These are phyloP conservation scores for Salix purpurea DNA, from an alignment of 345 rosid species.

Conservation along the genomic window DNA sequence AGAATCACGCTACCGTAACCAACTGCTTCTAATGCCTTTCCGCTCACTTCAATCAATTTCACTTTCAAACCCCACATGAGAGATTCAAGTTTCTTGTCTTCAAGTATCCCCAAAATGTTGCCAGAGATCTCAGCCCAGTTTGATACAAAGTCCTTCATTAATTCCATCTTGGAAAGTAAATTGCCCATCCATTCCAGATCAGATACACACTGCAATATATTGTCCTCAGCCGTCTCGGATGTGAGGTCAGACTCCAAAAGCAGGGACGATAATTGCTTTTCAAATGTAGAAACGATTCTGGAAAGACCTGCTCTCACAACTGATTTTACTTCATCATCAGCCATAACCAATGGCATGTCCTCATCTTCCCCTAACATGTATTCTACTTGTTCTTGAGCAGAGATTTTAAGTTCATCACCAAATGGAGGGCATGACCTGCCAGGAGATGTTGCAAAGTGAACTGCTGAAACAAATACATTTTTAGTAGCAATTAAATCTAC, in stretches of 20 bases:
- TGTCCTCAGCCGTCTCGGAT: constrained; percentile 32
- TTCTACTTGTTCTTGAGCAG: constrained; percentile 91
- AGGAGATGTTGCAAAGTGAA: constrained; percentile 65
- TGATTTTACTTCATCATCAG: constrained; percentile 67
- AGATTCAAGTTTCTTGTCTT: constrained; percentile 53
- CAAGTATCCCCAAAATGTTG: constrained; percentile 43
- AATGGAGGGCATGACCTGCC: constrained; percentile 52
- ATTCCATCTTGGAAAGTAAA: constrained; percentile 63
- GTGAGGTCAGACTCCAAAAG: constrained; percentile 33
- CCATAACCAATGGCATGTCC: constrained; percentile 47
- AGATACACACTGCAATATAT: constrained; percentile 33
- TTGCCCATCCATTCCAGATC: constrained; percentile 85
- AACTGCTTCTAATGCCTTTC: constrained; percentile 81
- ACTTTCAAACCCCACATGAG: constrained; percentile 64
- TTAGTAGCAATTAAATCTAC: constrained; percentile 48
- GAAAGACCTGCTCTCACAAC: constrained; percentile 52
- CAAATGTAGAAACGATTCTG: constrained; percentile 46
- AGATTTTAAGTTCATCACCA: constrained; percentile 59
- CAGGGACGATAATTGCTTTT: constrained; percentile 45
- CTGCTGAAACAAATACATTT: constrained; percentile 66
- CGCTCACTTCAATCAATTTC: constrained; percentile 69
- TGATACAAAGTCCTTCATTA: constrained; percentile 77
- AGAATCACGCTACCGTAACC: constrained; percentile 86
- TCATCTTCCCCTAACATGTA: constrained; percentile 75
- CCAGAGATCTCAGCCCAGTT: constrained; percentile 60